Percentiles rank a stretch among this genome's conserved stretches.
Conservation (phyloP, 805 yeast genomes). For the Kluyveromyces dobzhanskii region DNA sequence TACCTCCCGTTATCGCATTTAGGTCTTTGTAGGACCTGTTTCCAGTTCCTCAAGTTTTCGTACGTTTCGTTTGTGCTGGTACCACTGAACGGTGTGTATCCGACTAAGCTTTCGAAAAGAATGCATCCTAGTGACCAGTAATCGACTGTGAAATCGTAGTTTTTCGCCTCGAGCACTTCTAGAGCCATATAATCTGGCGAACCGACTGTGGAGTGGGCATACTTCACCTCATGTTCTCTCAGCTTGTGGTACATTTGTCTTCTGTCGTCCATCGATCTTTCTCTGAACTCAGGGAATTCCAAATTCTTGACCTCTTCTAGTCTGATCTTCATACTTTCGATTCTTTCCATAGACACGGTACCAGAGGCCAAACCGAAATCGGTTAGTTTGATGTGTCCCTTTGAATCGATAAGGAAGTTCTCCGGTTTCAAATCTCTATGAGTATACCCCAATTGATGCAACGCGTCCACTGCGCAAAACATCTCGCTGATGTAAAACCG, state of each 20-base stretch:
- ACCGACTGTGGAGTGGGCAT: slow-evolving; percentile 94
- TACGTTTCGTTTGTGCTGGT: slow-evolving; percentile 91
- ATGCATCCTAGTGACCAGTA: slow-evolving; percentile 99
- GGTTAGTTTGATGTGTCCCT: slow-evolving; percentile 87
- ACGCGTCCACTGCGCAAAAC: slow-evolving; percentile 90
- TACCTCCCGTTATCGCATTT: slow-evolving; percentile 83
- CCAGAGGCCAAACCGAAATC: slow-evolving; percentile 99
- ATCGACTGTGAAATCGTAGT: slow-evolving; percentile 92
- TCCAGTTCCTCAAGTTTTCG: slow-evolving; percentile 89
- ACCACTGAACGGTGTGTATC: slow-evolving; percentile 96
- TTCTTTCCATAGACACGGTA: slow-evolving; percentile 82
- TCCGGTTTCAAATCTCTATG: slow-evolving; percentile 97
- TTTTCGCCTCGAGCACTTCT: slow-evolving; percentile 90
- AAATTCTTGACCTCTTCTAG: slow-evolving; percentile 67
- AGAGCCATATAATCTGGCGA: slow-evolving; percentile 99
- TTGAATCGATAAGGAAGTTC: slow-evolving; percentile 79
- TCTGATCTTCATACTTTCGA: slow-evolving; percentile 79
- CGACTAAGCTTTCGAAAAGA: slow-evolving; percentile 90
- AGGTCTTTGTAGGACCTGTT: slow-evolving; percentile 79
- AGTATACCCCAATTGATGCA: slow-evolving; percentile 91
- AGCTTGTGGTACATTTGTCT: slow-evolving; percentile 76
- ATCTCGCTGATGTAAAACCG: slow-evolving; percentile 91
- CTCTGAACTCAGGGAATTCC: slow-evolving; percentile 52
- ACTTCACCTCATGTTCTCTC: slow-evolving; percentile 66
- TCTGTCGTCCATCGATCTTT: slow-evolving; percentile 77